Conservation (phyloP, 2,329 filamentous ascomycete genomes). For the Penicillium sp. region DNA sequence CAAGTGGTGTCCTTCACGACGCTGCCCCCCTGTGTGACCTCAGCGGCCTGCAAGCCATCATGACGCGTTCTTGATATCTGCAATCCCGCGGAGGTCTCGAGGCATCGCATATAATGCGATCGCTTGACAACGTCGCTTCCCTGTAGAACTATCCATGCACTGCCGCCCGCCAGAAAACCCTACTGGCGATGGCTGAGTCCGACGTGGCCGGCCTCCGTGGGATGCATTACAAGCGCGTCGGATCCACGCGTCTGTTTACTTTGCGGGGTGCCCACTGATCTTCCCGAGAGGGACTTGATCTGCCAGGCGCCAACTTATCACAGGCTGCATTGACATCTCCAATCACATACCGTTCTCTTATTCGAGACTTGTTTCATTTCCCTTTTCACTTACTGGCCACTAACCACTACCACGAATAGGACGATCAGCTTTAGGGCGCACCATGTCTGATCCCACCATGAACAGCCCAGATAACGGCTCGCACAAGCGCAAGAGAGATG, state of each 20-base stretch:
- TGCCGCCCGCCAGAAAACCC: not conserved
- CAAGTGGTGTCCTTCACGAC: slow-evolving; percentile 13
- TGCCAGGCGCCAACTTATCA: slow-evolving; percentile 4
- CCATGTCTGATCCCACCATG: slow-evolving; percentile 41
- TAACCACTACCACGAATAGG: slow-evolving; percentile 17
- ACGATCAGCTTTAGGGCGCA: slow-evolving; percentile 6
- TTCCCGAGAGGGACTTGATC: slow-evolving; percentile 11
- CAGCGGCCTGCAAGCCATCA: slow-evolving; percentile 26
- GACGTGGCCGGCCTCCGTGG: not conserved
- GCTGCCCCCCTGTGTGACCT: slow-evolving; percentile 21
- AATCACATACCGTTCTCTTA: not conserved
- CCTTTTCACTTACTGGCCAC: slow-evolving; percentile 5
- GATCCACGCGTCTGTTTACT: slow-evolving; percentile 28
- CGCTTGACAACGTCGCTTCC: not conserved
- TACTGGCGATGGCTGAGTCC: not conserved
- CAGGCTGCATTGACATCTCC: slow-evolving; percentile 5
- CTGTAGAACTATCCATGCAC: slow-evolving; percentile 2
- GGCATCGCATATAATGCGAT: not conserved
- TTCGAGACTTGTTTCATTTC: not conserved
- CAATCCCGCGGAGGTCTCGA: not conserved
- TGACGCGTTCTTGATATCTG: slow-evolving; percentile 29
- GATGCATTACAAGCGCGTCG: slow-evolving; percentile 25
- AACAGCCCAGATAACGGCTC: slow-evolving; percentile 34
- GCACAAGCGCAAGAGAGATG: slow-evolving; percentile 44
- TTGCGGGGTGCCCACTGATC: slow-evolving; percentile 15